phyloP scores from a whole-genome alignment of 805 yeast genomes.

The Starmerella etchellsii region DNA sequence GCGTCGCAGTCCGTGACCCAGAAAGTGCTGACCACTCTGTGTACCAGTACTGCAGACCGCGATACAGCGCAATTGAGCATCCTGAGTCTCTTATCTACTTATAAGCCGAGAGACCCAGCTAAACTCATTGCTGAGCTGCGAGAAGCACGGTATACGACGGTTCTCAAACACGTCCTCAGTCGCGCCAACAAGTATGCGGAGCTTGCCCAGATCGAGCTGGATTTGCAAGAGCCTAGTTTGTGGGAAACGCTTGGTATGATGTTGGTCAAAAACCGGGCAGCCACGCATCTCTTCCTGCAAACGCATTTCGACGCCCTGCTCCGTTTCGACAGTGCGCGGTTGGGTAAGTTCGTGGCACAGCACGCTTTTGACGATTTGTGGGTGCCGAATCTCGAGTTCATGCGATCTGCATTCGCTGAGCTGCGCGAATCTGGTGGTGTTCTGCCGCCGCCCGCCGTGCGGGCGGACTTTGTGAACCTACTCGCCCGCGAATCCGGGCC shows the following conservation, averaged over 20 bases:
- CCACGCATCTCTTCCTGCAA: background rate
- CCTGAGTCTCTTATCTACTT: slow-evolving; percentile 54
- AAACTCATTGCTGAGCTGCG: slow-evolving; percentile 39
- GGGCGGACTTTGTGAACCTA: slow-evolving; percentile 8
- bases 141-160: slow-evolving; percentile 44
- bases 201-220: slow-evolving; percentile 8
- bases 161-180: slow-evolving; percentile 44
- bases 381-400: background rate
- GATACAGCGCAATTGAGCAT: slow-evolving; percentile 52
- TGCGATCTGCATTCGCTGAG: slow-evolving; percentile 3
- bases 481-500: slow-evolving; percentile 5
- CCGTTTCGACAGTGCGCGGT: background rate
- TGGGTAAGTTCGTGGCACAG: slow-evolving; percentile 4
- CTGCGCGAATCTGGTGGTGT: slow-evolving; percentile 4
- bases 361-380: background rate
- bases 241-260: slow-evolving; percentile 7
- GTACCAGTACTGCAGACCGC: slow-evolving; percentile 21
- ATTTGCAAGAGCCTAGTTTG: slow-evolving; percentile 1
- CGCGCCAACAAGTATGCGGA: slow-evolving; percentile 5
- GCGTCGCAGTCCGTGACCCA: slow-evolving; percentile 37
- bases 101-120: slow-evolving; percentile 44
- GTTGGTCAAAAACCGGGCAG: slow-evolving; percentile 1
- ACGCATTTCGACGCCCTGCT: slow-evolving; percentile 3
- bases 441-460: slow-evolving; percentile 6
- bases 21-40: slow-evolving; percentile 5